These are phyloP conservation scores for Fusarium mexicanum DNA, from an alignment of 2,329 filamentous ascomycete genomes.

Conservation along the genomic window DNA sequence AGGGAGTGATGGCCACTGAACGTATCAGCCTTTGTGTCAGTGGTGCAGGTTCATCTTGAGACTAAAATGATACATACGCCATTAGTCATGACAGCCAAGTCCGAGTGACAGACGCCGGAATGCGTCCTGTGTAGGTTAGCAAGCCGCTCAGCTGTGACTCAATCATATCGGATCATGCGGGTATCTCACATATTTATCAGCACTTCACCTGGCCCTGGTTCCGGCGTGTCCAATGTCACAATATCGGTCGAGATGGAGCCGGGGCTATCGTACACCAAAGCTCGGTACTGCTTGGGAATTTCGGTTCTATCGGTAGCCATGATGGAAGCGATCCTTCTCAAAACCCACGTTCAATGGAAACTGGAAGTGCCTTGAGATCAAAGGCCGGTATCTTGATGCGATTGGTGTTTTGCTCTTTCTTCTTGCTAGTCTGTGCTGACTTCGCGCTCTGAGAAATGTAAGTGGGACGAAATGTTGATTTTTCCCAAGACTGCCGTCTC, in stretches of 20 bases:
- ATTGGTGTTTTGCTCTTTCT: neutral
- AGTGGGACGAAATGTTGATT: rapidly evolving
- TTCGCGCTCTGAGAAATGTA: rapidly evolving
- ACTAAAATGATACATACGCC: neutral
- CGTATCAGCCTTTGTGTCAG: neutral
- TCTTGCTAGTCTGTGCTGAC: neutral
- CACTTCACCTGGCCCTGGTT: neutral
- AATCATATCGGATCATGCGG: rapidly evolving
- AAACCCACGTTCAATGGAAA: too few species aligned
- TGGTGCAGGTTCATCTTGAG: too few species aligned
- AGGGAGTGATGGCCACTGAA: neutral
- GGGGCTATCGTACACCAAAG: neutral
- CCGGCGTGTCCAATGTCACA: neutral
- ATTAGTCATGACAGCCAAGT: neutral
- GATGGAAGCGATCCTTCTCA: neutral
- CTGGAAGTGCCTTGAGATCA: neutral
- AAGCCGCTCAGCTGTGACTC: rapidly evolving
- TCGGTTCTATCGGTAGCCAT: neutral
- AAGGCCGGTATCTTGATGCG: neutral
- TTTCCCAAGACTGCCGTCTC: neutral
- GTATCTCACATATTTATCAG: neutral
- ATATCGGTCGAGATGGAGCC: neutral
- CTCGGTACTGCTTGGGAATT: neutral
- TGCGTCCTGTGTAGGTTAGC: neutral
- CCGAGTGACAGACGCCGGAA: neutral